Base-by-base conservation (phyloP, 192 early-diverging fungal species). In the Coemansia asiatica region DNA sequence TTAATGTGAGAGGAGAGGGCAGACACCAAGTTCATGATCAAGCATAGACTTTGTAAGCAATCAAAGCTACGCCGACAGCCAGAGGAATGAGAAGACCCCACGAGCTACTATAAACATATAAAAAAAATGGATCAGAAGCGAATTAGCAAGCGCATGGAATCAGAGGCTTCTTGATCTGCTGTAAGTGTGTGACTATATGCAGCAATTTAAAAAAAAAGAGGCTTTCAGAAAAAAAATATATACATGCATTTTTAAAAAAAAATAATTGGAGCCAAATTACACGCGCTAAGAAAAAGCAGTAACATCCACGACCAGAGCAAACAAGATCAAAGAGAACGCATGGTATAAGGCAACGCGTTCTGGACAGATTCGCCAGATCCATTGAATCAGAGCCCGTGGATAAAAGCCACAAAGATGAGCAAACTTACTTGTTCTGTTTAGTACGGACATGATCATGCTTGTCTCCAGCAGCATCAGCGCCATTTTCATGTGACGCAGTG, bases 11-110 rank as follows among this genome's bases (percentile, higher is more conserved):
- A 26, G n/a, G n/a, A n/a, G n/a, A n/a, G n/a, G n/a, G n/a, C 18
- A 47, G 25, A 49, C 21, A 16, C 4, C 7, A 38, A n/a, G 50
- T 6, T 2, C 26, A 13, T 18, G 25, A 26, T 55, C 60, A 82
- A 10, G 68, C 74, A 46, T 83, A 79, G 56, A 70, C 25, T 78
- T 87, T 85, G 75, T 85, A 87, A 12, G 81, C 82, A 21, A 85
- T 57, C 62, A 83, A 77, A 18, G 74, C 84, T 22, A 73, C 77
- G 35, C 79, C 69, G 44, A 82, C 68, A 28, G 79, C 80, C 26
- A 88, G 53, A 53, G 87, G 87, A 21, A 86, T 67, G 47, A 86
- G 66, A 27, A 82, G 60, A 23, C 82, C 83, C 56, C 85, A 72
- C 59, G 82, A 66, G 57, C 75, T 81, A 63, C 78, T 81, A 81